A percentile compares a stretch with the other conserved stretches of the same genome.
phyloP scores from a whole-genome alignment of 2,329 filamentous ascomycete species.

The Penicillium palitans region DNA sequence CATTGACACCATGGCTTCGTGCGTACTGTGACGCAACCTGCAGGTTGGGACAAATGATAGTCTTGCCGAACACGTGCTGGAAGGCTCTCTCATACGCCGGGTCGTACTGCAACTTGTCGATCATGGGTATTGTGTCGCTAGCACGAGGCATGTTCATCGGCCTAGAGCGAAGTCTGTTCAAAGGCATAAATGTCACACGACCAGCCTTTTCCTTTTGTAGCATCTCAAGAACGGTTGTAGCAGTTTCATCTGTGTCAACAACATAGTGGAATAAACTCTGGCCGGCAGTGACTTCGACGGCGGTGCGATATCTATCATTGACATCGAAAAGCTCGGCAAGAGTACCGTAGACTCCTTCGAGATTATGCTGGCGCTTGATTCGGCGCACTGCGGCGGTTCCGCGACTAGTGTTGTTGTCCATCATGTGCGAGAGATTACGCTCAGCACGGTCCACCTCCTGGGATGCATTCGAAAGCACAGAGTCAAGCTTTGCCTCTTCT shows the following conservation, averaged over 20 bases:
- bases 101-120: slow-evolving; percentile 82
- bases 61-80: slow-evolving; percentile 92
- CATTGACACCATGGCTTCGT: slow-evolving; percentile 84
- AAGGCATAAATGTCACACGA: slow-evolving; percentile 89
- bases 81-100: slow-evolving; percentile 78
- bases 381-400: slow-evolving; percentile 84
- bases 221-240: slow-evolving; percentile 75
- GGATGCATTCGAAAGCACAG: slow-evolving; percentile 71
- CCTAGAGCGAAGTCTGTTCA: slow-evolving; percentile 74
- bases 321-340: slow-evolving; percentile 91
- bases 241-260: slow-evolving; percentile 87
- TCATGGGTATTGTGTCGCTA: slow-evolving; percentile 81
- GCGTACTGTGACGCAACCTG: slow-evolving; percentile 87
- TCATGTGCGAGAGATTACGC: slow-evolving; percentile 73
- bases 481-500: slow-evolving; percentile 83
- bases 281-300: slow-evolving; percentile 90
- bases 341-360: slow-evolving; percentile 87
- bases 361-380: slow-evolving; percentile 74
- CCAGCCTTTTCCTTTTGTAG: slow-evolving; percentile 79
- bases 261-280: slow-evolving; percentile 94
- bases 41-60: slow-evolving; percentile 88
- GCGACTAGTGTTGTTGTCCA: slow-evolving; percentile 84
- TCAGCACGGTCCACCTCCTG: slow-evolving; percentile 78
- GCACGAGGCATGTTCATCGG: slow-evolving; percentile 77
- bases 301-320: slow-evolving; percentile 77